Conservation (phyloP, 768 basidiomycete genomes). For the Pleurotus cornucopiae region DNA sequence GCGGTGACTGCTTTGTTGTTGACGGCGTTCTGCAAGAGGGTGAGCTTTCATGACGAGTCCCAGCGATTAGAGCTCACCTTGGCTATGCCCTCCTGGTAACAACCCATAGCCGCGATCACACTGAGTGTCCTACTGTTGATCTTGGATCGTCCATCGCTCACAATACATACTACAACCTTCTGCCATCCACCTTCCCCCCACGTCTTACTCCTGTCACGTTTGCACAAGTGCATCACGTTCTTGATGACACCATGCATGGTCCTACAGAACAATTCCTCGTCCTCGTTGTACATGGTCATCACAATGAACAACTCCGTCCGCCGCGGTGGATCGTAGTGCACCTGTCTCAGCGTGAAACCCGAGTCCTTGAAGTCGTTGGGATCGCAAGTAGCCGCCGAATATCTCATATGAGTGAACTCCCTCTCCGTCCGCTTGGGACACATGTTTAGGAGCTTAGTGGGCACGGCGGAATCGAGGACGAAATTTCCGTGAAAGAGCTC, state of each 20-base stretch:
- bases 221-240: constrained; percentile 87
- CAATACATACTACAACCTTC: constrained; percentile 93
- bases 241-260: constrained; percentile 97
- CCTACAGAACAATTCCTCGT: constrained; percentile 84
- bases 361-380: constrained; percentile 85
- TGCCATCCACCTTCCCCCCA: constrained; percentile 99
- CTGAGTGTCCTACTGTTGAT: constrained; percentile 81
- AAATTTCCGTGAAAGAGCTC: constrained; percentile 94
- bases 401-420: constrained; percentile 95
- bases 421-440: constrained; percentile 74
- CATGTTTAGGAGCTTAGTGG: constrained; percentile 85
- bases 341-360: constrained; percentile 85
- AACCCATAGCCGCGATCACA: constrained; percentile 90
- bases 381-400: constrained; percentile 93
- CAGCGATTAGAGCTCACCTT: constrained; percentile 44
- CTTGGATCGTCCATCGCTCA: constrained; percentile 82
- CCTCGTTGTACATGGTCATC: constrained; percentile 98
- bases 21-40: constrained; percentile 53
- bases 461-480: constrained; percentile 86
- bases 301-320: constrained; percentile 95
- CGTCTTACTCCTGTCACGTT: constrained; percentile 81
- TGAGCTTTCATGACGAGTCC: neutral
- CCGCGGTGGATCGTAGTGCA: constrained; percentile 87
- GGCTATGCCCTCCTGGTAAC: constrained; percentile 91
- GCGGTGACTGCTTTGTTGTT: constrained; percentile 81